A percentile compares a stretch with the other conserved stretches of the same genome.
Conservation (phyloP, 768 basidiomycete species). For the Boletellus ananiceps region DNA sequence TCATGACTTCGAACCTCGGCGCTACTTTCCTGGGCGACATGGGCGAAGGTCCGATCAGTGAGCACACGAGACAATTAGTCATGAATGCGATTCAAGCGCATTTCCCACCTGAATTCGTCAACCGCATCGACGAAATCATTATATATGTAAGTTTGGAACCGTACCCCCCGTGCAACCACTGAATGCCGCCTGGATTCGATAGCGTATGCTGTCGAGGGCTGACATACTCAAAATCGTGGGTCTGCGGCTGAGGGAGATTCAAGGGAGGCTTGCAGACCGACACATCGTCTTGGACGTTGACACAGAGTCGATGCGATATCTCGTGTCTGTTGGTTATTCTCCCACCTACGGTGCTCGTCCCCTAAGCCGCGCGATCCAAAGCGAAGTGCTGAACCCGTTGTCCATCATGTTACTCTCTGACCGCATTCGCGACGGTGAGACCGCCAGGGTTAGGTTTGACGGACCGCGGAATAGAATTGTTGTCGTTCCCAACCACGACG, state of each 20-base stretch:
- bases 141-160: conserved; percentile 46
- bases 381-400: conserved; percentile 87
- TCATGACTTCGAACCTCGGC: conserved; percentile 92
- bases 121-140: conserved; percentile 83
- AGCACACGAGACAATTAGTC: conserved; percentile 59
- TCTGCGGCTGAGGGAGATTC: conserved; percentile 80
- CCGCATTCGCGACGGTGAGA: conserved; percentile 77
- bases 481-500: conserved; percentile 81
- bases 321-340: conserved; percentile 74
- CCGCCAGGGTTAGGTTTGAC: conserved; percentile 71
- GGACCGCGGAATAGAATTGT: conserved; percentile 72
- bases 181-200: conserved; percentile 28
- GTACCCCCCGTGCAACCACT: conserved; percentile 4
- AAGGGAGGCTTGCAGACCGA: conserved; percentile 69
- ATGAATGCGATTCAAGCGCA: conserved; percentile 76
- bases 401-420: conserved; percentile 82
- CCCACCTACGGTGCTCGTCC: conserved; percentile 89
- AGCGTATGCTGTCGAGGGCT: conserved; percentile 74
- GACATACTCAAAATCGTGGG: conserved; percentile 86
- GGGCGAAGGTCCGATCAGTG: conserved; percentile 62
- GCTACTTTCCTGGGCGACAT: conserved; percentile 72
- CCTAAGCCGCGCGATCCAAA: conserved; percentile 86
- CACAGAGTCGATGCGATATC: conserved; percentile 68
- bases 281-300: conserved; percentile 82
- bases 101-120: conserved; percentile 92